Conservation (phyloP, 768 basidiomycete genomes). For the Boletus subcaerulescens region DNA sequence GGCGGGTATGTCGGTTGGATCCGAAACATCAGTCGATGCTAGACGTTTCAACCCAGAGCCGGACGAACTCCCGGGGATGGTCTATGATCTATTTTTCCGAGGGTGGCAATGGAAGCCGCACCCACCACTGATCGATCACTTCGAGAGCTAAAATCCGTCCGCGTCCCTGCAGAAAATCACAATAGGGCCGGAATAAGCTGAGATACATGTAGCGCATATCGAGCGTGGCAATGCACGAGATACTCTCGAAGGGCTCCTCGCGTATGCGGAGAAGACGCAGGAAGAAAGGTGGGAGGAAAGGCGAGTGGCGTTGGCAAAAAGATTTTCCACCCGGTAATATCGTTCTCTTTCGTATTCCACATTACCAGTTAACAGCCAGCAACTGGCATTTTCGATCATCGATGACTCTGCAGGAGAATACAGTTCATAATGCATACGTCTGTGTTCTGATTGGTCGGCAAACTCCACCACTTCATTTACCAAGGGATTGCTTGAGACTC, state of each 20-base stretch:
- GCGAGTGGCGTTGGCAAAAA: slow-evolving; percentile 44
- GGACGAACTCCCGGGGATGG: slow-evolving; percentile 82
- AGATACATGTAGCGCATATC: slow-evolving; percentile 93
- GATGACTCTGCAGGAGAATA: too few species aligned
- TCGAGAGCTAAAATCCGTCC: slow-evolving; percentile 89
- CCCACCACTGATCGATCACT: slow-evolving; percentile 85
- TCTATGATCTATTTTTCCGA: slow-evolving; percentile 90
- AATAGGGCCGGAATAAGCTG: slow-evolving; percentile 74
- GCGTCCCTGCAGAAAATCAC: slow-evolving; percentile 84
- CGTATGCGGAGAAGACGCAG: slow-evolving; percentile 62
- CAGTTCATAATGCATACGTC: too few species aligned
- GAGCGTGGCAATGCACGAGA: slow-evolving; percentile 95
- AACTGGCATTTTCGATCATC: too few species aligned
- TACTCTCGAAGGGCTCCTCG: slow-evolving; percentile 77
- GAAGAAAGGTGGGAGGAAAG: slow-evolving; percentile 73
- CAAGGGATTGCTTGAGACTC: too few species aligned
- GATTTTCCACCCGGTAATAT: too few species aligned
- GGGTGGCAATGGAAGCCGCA: slow-evolving; percentile 92
- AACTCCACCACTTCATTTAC: too few species aligned
- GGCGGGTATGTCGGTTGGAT: slow-evolving; percentile 35
- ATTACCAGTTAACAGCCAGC: too few species aligned
- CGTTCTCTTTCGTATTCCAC: too few species aligned
- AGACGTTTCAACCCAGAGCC: slow-evolving; percentile 86
- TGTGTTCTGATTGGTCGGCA: too few species aligned
- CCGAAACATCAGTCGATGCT: slow-evolving; percentile 94